A percentile compares a stretch with the other conserved stretches of the same genome.
These are phyloP conservation scores for Leersia perrieri DNA, from an alignment of 176 grass and related monocot species.

Conservation along the genomic window DNA sequence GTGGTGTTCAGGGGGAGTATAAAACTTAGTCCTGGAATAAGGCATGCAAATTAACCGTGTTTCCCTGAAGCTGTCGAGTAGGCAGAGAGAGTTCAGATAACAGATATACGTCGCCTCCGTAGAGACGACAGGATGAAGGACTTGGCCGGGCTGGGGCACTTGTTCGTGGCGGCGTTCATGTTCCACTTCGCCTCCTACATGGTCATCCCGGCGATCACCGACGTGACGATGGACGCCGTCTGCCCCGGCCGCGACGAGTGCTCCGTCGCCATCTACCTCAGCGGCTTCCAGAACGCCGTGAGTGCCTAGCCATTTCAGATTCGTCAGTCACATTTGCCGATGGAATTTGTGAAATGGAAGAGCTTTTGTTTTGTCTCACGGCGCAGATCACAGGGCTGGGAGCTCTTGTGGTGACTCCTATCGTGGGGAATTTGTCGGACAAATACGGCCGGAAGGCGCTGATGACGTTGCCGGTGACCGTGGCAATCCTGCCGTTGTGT, in stretches of 20 bases:
- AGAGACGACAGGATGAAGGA: slow-evolving; percentile 45
- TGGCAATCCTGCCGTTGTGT: slow-evolving; percentile 61
- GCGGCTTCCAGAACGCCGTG: slow-evolving; percentile 71
- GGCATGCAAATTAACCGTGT: not conserved
- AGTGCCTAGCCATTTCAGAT: not conserved
- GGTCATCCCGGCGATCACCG: slow-evolving; percentile 73
- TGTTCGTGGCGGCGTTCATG: slow-evolving; percentile 69
- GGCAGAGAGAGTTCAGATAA: not conserved
- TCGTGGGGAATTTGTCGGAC: slow-evolving; percentile 87
- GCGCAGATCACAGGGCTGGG: slow-evolving; percentile 76
- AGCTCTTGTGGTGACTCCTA: slow-evolving; percentile 68
- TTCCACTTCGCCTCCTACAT: slow-evolving; percentile 76
- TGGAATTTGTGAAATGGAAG: not conserved
- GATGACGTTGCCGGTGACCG: slow-evolving; percentile 57
- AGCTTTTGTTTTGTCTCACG: not conserved
- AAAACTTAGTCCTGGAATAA: not conserved
- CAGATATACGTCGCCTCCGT: too few relatives aligned
- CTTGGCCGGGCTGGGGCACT: slow-evolving; percentile 46
- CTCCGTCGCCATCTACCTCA: slow-evolving; percentile 83
- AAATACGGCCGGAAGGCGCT: slow-evolving; percentile 84
- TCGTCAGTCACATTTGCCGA: not conserved
- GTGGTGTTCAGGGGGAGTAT: not conserved
- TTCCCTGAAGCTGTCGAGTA: not conserved
- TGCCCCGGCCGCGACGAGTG: slow-evolving; percentile 70
- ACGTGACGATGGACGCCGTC: slow-evolving; percentile 70